A percentile compares a stretch with the other conserved stretches of the same genome.
Evolutionary conservation across 768 basidiomycete genomes (phyloP).

Genomic region (Lactifluus piperatus): DNA sequence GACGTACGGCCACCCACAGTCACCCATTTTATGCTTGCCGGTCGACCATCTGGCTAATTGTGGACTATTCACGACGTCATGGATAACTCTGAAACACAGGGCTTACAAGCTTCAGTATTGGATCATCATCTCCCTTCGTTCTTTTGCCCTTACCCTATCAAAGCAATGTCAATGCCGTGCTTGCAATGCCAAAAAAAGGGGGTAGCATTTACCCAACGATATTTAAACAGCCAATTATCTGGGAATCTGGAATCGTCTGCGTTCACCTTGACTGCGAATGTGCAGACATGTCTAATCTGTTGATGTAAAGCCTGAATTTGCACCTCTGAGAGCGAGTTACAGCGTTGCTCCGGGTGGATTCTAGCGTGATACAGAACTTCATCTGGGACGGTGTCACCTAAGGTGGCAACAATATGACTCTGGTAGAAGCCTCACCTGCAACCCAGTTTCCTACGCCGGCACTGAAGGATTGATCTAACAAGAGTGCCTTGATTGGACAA

Average conservation of each 20-base stretch:
- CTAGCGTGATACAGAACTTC: slow-evolving; percentile 68
- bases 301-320: slow-evolving; percentile 45
- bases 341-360: slow-evolving; percentile 64
- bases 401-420: background rate
- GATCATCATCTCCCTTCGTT: slow-evolving; percentile 24
- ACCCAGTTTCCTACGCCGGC: slow-evolving; percentile 83
- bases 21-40: slow-evolving; percentile 66
- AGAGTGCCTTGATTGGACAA: slow-evolving; percentile 65
- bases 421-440: slow-evolving; percentile 38
- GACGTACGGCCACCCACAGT: slow-evolving; percentile 74
- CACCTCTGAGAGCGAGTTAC: slow-evolving; percentile 41
- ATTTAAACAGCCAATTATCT: slow-evolving; percentile 54
- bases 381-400: slow-evolving; percentile 30
- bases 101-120: slow-evolving; percentile 38
- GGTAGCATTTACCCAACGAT: slow-evolving; percentile 49
- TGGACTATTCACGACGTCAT: background rate
- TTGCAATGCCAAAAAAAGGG: background rate
- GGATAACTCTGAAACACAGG: background rate
- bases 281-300: slow-evolving; percentile 47
- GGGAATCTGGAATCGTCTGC: slow-evolving; percentile 66
- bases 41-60: slow-evolving; percentile 52
- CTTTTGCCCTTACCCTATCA: slow-evolving; percentile 53
- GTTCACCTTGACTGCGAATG: slow-evolving; percentile 54
- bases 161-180: background rate
- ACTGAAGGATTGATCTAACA: slow-evolving; percentile 72